Base-by-base conservation (phyloP, 2,329 filamentous ascomycete species). In the Aspergillus fumigatus region DNA sequence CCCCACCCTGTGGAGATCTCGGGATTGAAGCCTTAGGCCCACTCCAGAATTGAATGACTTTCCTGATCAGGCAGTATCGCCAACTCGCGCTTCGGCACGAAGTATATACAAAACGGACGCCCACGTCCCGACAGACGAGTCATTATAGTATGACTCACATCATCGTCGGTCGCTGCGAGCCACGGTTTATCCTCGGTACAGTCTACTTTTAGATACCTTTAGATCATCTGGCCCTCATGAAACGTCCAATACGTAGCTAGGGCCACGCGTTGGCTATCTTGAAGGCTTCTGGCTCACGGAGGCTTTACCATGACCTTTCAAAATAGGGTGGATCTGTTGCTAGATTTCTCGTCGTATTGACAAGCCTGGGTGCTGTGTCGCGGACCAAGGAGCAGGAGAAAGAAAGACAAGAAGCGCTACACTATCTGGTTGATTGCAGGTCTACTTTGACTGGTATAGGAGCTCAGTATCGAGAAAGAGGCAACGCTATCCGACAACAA, bases 321-420 rank as follows among this genome's bases (percentile, higher is more conserved):
- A 67, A 67, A 51, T 65, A 70, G 59, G 66, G 66, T 53, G 61
- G 61, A 58, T 66, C 8, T 70, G 67, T 52, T 61, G 48, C 60
- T 58, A 62, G 14, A 45, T 68, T 14, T 62, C 65, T 55, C 61
- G 61, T n/a, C 60, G 54, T 3, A 62, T 69, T 32, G 65, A 65
- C 61, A 21, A 62, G 60, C 19, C 65, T 70, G 65, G 63, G 66
- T 23, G 55, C 63, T 7, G 60, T 61, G 10, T 54, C 59, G 17
- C 25, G 53, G 11, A 35, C 21, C 50, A 43, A 26, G 2, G 11
- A 17, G 23, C 43, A 26, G 43, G 8, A 45, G 21, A 47, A 23
- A 47, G 9, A 43, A 8, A 43, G n/a, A 43, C 8, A 43, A 4
- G 7, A 10, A 41, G 17, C 9, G 6, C 17, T 4, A 8, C 17